phyloP scores from a whole-genome alignment of 23 red algal species.

The Gracilaria vermiculophylla region DNA sequence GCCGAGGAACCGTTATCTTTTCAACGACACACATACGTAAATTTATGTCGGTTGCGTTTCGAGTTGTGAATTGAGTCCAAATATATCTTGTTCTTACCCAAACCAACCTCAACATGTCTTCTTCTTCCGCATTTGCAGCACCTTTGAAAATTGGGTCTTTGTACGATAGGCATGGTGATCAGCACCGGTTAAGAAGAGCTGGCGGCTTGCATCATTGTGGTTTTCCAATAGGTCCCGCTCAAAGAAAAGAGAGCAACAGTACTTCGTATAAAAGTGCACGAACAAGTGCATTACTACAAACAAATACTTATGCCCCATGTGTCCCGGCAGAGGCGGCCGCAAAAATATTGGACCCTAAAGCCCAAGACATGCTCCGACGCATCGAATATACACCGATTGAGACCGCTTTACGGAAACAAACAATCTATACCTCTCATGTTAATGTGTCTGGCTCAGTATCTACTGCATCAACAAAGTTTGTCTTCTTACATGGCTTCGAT shows the following conservation, averaged over 20 bases:
- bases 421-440: constrained; percentile 46
- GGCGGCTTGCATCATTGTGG: neutral
- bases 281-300: neutral
- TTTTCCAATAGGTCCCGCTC: neutral
- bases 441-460: neutral
- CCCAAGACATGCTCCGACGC: constrained; percentile 43
- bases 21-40: too few species aligned
- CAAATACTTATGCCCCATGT: neutral
- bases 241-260: neutral
- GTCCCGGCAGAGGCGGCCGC: constrained; percentile 22
- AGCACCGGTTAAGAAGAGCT: neutral
- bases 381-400: constrained; percentile 37
- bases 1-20: too few species aligned
- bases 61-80: too few species aligned
- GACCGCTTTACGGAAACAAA: constrained; percentile 9
- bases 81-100: neutral
- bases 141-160: neutral
- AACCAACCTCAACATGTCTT: neutral
- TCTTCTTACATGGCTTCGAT: constrained; percentile 87
- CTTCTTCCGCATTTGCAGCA: neutral
- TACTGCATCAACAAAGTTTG: constrained; percentile 8
- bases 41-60: too few species aligned
- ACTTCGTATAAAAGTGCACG: neutral
- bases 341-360: constrained; percentile 1
- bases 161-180: neutral